A percentile compares a stretch with the other conserved stretches of the same genome.
Conservation (phyloP, 768 basidiomycete genomes). For the Cystobasidium tubakii region DNA sequence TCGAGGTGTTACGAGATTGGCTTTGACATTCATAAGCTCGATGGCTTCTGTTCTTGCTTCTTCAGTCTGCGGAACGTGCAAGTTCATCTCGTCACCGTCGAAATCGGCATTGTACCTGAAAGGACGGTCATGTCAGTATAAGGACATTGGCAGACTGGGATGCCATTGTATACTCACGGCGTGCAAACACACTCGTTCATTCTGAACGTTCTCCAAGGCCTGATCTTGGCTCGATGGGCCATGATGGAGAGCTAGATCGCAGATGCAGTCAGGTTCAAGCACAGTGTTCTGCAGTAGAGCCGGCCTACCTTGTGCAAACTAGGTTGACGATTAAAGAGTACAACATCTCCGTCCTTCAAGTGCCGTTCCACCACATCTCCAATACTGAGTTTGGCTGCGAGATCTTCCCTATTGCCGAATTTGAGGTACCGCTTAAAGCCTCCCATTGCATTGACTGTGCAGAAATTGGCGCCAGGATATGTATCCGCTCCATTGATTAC, state of each 20-base stretch:
- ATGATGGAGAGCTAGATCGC: constrained; percentile 82
- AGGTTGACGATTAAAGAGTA: constrained; percentile 96
- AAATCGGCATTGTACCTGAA: constrained; percentile 87
- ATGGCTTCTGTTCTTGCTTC: constrained; percentile 95
- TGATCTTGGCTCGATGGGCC: constrained; percentile 92
- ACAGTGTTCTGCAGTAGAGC: too few species aligned
- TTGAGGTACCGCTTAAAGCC: constrained; percentile 77
- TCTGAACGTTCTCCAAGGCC: constrained; percentile 95
- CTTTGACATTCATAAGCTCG: constrained; percentile 92
- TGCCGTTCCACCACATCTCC: constrained; percentile 95
- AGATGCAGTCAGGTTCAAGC: background rate
- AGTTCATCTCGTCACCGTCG: constrained; percentile 99
- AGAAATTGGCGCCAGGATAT: constrained; percentile 94
- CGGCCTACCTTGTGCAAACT: constrained; percentile 70
- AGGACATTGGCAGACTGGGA: background rate
- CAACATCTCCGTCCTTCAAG: constrained; percentile 88
- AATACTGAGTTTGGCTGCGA: constrained; percentile 73
- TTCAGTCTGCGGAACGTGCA: constrained; percentile 98
- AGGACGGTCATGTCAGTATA: background rate
- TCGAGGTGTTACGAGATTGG: constrained; percentile 93
- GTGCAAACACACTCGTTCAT: constrained; percentile 99
- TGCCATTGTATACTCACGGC: constrained; percentile 52
- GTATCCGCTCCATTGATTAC: constrained; percentile 81
- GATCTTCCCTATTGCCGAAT: constrained; percentile 71
- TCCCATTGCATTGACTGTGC: constrained; percentile 67